Percentiles rank a stretch among this genome's conserved stretches.
These are phyloP conservation scores for Cercospora zeina DNA, from an alignment of 2,329 filamentous ascomycete genomes.

Conservation along the genomic window DNA sequence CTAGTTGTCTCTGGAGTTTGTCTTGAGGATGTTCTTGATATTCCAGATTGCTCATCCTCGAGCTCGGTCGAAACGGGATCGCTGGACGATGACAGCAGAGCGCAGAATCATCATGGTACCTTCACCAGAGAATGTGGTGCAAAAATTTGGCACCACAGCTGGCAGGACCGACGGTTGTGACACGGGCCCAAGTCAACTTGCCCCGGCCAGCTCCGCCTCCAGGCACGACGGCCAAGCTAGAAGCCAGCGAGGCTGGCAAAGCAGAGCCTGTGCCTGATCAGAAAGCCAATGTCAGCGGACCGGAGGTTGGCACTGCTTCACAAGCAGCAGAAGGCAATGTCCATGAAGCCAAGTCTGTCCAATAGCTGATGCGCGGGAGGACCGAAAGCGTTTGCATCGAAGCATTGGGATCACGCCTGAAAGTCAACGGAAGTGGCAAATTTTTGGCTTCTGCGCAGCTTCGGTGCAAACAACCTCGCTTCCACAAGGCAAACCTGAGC, in stretches of 20 bases:
- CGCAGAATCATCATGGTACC: not conserved
- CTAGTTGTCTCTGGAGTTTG: not conserved
- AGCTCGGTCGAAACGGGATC: not conserved
- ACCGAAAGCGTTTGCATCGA: not conserved
- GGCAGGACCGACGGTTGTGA: not conserved
- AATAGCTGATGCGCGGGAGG: not conserved
- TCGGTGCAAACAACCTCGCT: not conserved
- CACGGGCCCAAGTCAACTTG: not conserved
- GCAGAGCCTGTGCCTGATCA: not conserved
- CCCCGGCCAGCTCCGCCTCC: not conserved
- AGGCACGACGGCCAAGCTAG: not conserved
- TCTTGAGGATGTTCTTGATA: not conserved
- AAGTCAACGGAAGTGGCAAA: not conserved
- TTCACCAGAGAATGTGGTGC: not conserved
- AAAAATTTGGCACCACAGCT: not conserved
- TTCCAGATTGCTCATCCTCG: not conserved
- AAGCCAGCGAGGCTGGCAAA: not conserved
- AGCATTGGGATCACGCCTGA: not conserved
- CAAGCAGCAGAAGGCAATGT: not conserved
- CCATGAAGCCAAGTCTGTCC: not conserved
- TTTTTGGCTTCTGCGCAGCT: not conserved
- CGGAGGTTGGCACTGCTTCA: not conserved
- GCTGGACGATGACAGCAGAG: not conserved
- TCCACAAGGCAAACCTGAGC: not conserved
- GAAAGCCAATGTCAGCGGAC: not conserved